phyloP scores from a whole-genome alignment of 2,329 filamentous ascomycete species.

The Arachnomyces sp. region DNA sequence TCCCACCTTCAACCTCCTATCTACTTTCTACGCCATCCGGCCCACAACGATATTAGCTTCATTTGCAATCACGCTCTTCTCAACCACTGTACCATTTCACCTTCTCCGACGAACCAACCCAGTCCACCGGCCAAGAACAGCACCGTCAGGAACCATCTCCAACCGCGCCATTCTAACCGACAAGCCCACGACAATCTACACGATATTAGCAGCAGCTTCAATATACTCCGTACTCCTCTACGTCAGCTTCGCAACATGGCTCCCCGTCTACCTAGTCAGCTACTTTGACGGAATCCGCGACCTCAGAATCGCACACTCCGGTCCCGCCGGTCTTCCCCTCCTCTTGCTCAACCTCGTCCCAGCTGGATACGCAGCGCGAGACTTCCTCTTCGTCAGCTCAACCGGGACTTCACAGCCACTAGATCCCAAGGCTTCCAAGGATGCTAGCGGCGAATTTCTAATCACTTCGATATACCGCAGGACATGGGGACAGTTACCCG shows the following conservation, averaged over 20 bases:
- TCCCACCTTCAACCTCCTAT: constrained; percentile 68
- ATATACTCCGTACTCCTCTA: constrained; percentile 72
- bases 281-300: constrained; percentile 67
- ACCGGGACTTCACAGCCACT: constrained; percentile 36
- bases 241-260: constrained; percentile 59
- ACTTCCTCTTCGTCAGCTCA: constrained; percentile 63
- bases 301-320: constrained; percentile 59
- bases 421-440: constrained; percentile 28
- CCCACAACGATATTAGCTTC: constrained; percentile 53
- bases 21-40: constrained; percentile 67
- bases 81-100: constrained; percentile 65
- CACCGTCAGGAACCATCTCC: constrained; percentile 38
- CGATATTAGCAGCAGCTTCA: constrained; percentile 59
- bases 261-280: constrained; percentile 64
- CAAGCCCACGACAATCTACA: constrained; percentile 54
- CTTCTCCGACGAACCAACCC: constrained; percentile 62
- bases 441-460: constrained; percentile 61
- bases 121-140: constrained; percentile 51
- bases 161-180: constrained; percentile 62
- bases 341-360: constrained; percentile 52
- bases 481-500: constrained; percentile 55
- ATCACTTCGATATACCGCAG: constrained; percentile 54
- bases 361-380: constrained; percentile 63
- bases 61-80: constrained; percentile 60
- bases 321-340: constrained; percentile 44